Base-by-base conservation (phyloP, 805 yeast species). In the Candida tallmaniae region DNA sequence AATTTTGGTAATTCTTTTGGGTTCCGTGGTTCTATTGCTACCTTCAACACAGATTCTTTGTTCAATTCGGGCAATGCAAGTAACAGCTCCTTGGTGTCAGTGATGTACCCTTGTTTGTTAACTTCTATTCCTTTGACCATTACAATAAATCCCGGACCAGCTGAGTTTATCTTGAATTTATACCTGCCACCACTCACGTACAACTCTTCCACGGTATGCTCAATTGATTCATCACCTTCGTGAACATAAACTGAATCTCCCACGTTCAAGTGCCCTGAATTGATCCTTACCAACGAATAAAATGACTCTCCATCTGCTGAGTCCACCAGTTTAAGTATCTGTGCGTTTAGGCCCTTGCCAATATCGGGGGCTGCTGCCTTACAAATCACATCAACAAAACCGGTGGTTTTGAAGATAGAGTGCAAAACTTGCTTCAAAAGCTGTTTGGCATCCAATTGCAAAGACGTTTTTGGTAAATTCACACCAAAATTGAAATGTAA, bases 1-100 rank as follows among this genome's bases (percentile, higher is more conserved):
- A 93, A 62, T 40, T 72, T 73, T 0, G 95, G 90, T 12, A 84
- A 59, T 37, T 89, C 95, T 0, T 84, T 71, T 0, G 96, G 96
- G 18, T 73, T 68, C 11, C 72, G 67, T 0, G 97, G 94, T 50
- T 88, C 94, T 13, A 90, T 73, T 1, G 95, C 88, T 3, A 90
- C 74, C 48, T 87, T 86, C 48, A 85, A 76, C 2, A 83, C 78
- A 0, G 95, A 77, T 31, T 68, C 62, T 5, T 64, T 16, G 3
- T 34, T 20, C 16, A 27, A 33, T 12, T 33, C 15, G 8, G 28
- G 29, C 20, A 27, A n/a, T 5, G 5, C 6, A 8, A 27, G 10
- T 3, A 21, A 28, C 18, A 6, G 27, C 13, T 2, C 16, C 7
- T 7, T 11, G 3, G 48, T 35, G 5, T 38, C 41, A 43, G 62